Conservation (phyloP, 2,329 filamentous ascomycete genomes). For the Penicillium sp. region DNA sequence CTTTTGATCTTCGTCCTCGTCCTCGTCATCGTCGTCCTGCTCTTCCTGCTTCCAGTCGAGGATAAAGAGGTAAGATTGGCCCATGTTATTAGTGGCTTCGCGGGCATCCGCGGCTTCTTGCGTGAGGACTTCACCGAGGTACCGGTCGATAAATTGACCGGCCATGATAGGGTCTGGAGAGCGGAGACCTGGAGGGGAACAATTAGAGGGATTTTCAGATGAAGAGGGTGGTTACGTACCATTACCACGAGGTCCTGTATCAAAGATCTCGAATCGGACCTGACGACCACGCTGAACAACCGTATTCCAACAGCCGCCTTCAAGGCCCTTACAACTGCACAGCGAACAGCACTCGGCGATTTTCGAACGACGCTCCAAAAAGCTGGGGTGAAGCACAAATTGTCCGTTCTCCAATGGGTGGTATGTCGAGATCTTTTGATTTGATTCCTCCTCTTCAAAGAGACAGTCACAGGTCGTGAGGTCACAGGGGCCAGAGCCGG, state of each 20-base stretch:
- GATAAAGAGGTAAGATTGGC: slow-evolving; percentile 44
- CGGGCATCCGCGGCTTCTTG: slow-evolving; percentile 37
- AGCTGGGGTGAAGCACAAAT: slow-evolving; percentile 30
- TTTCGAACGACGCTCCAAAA: slow-evolving; percentile 36
- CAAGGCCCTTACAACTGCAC: slow-evolving; percentile 34
- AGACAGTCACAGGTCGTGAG: slow-evolving; percentile 31
- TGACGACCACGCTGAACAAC: slow-evolving; percentile 44
- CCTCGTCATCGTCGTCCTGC: slow-evolving; percentile 23
- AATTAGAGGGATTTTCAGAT: slow-evolving; percentile 4
- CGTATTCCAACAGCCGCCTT: slow-evolving; percentile 40
- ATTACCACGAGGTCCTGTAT: slow-evolving; percentile 44
- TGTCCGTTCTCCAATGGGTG: slow-evolving; percentile 6
- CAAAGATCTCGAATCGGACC: slow-evolving; percentile 44
- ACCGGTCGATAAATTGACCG: slow-evolving; percentile 49
- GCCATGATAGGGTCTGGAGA: slow-evolving; percentile 37
- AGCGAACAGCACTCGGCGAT: slow-evolving; percentile 44
- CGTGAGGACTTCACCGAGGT: slow-evolving; percentile 47
- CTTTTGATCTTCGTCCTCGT: neutral
- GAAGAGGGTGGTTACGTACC: slow-evolving; percentile 24
- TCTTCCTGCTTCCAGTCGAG: slow-evolving; percentile 35
- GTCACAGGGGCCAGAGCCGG: slow-evolving; percentile 21
- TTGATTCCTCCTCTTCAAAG: slow-evolving; percentile 28
- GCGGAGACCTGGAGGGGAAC: slow-evolving; percentile 35
- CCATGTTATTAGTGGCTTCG: slow-evolving; percentile 31
- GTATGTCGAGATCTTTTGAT: slow-evolving; percentile 36